These are phyloP conservation scores for Cordyceps cicadae DNA, from an alignment of 2,329 filamentous ascomycete genomes.

Conservation along the genomic window DNA sequence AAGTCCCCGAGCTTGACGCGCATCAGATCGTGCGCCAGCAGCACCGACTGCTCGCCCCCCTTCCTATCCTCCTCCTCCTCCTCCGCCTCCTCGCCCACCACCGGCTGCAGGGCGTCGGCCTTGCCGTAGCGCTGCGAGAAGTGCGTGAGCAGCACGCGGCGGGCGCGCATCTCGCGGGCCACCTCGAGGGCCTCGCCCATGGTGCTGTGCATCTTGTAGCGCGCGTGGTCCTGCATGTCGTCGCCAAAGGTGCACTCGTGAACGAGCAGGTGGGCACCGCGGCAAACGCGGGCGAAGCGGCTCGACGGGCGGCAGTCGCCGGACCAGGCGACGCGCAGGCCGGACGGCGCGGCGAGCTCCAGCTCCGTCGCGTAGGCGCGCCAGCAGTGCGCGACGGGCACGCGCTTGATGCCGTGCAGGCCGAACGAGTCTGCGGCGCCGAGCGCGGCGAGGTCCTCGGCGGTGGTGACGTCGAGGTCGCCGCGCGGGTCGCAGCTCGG, in stretches of 20 bases:
- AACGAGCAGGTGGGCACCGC: constrained; percentile 71
- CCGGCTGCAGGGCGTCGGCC: constrained; percentile 24
- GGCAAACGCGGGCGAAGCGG: constrained; percentile 62
- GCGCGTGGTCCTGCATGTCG: constrained; percentile 67
- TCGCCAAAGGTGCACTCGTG: constrained; percentile 97
- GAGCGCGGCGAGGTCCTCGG: constrained; percentile 23
- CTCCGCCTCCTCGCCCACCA: constrained; percentile 21
- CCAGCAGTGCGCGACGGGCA: constrained; percentile 68
- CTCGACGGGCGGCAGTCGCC: constrained; percentile 81
- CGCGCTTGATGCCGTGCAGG: constrained; percentile 58
- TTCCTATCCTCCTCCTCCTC: not conserved
- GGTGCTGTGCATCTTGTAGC: constrained; percentile 85
- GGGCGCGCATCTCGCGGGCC: constrained; percentile 69
- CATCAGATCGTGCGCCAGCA: constrained; percentile 77
- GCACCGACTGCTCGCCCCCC: constrained; percentile 29
- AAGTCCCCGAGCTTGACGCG: constrained; percentile 63
- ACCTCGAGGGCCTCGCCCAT: constrained; percentile 76
- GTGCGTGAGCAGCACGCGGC: constrained; percentile 78
- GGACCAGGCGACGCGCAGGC: constrained; percentile 84
- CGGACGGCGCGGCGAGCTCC: constrained; percentile 56
- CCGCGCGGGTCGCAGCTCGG: constrained; percentile 18
- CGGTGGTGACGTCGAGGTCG: constrained; percentile 24
- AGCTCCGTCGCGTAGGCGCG: constrained; percentile 69
- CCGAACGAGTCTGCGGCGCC: constrained; percentile 42
- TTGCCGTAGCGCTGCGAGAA: constrained; percentile 93